Evolutionary conservation across 805 yeast genomes (phyloP).

Genomic region (Brettanomyces sp.): DNA sequence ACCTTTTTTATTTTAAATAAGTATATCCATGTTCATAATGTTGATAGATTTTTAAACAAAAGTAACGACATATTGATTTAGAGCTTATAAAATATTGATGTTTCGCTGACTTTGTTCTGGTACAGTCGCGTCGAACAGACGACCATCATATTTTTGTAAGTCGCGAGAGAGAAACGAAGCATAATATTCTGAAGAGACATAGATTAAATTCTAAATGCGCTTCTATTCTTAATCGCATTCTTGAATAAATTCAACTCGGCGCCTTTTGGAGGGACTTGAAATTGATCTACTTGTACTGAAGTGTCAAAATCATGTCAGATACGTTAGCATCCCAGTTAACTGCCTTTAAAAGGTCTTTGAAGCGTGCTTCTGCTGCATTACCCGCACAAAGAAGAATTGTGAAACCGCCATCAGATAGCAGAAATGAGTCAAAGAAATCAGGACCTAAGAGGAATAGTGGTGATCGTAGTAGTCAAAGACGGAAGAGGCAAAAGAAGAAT

Average conservation of each 20-base stretch:
- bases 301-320: constrained; percentile 17
- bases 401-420: background rate
- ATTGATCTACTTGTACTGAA: background rate
- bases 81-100: too few relatives aligned
- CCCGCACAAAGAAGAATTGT: constrained; percentile 27
- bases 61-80: too few relatives aligned
- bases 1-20: too few relatives aligned
- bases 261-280: background rate
- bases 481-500: constrained; percentile 8
- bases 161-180: too few relatives aligned
- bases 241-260: background rate
- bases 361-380: constrained; percentile 44
- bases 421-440: constrained; percentile 1
- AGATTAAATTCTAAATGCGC: background rate
- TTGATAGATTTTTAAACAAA: too few relatives aligned
- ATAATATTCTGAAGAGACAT: too few relatives aligned
- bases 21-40: too few relatives aligned
- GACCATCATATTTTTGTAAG: too few relatives aligned
- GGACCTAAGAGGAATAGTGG: constrained; percentile 7
- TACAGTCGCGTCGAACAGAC: too few relatives aligned
- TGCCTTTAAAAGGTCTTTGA: constrained; percentile 55
- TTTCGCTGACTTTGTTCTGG: too few relatives aligned
- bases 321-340: constrained; percentile 37
- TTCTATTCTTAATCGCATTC: background rate
- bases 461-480: constrained; percentile 4